A percentile compares a stretch with the other conserved stretches of the same genome.
phyloP scores from a whole-genome alignment of 2,329 filamentous ascomycete genomes.

The Diaporthe citrichinensis region DNA sequence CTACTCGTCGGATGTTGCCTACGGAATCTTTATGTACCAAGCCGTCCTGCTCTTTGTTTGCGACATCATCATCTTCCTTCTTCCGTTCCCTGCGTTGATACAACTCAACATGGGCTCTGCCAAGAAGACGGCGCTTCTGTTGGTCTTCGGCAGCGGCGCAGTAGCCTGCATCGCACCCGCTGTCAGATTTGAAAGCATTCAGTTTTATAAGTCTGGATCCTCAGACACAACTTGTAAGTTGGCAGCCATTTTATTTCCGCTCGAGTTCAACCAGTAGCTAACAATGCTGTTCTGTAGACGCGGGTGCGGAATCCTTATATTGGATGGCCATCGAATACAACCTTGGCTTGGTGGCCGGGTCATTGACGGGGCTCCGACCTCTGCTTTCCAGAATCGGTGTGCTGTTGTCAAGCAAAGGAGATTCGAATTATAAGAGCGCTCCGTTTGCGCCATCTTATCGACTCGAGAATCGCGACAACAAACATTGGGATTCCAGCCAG shows the following conservation, averaged over 20 bases:
- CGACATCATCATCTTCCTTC: constrained; percentile 39
- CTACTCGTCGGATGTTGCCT: constrained; percentile 31
- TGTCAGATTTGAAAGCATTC: constrained; percentile 35
- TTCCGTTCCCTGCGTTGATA: constrained; percentile 34
- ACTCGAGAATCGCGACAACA: constrained; percentile 17
- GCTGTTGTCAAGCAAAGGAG: neutral
- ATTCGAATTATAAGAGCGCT: neutral
- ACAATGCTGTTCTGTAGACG: constrained; percentile 9
- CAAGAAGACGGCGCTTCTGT: constrained; percentile 30
- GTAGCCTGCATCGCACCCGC: constrained; percentile 41
- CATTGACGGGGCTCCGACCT: constrained; percentile 36
- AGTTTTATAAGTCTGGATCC: constrained; percentile 37
- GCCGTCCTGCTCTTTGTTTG: constrained; percentile 33
- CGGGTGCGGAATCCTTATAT: constrained; percentile 39
- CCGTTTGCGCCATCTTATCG: constrained; percentile 9
- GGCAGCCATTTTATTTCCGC: neutral
- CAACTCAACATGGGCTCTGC: constrained; percentile 33
- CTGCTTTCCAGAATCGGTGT: constrained; percentile 27
- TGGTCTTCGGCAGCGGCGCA: constrained; percentile 37
- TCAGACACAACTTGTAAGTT: constrained; percentile 39
- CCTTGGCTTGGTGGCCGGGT: constrained; percentile 40
- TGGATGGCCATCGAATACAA: constrained; percentile 42
- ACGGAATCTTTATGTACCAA: constrained; percentile 40
- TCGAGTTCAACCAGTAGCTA: neutral
- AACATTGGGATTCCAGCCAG: neutral